Conservation (phyloP, 164 flowering plant species). For the Piper longum region DNA sequence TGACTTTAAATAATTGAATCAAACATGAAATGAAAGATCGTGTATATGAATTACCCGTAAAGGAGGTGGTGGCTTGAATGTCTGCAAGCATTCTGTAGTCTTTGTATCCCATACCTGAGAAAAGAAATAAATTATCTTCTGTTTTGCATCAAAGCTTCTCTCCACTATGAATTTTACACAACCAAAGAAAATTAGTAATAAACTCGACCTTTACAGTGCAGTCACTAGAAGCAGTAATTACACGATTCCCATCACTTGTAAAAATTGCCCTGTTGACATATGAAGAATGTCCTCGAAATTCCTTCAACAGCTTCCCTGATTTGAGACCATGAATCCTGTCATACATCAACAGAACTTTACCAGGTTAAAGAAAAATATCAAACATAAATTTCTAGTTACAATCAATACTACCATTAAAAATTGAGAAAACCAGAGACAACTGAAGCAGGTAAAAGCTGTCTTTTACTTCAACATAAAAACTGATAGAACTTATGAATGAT, state of each 20-base stretch:
- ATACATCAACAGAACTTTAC: not conserved
- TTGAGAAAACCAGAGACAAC: too few relatives aligned
- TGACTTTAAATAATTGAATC: slow-evolving; percentile 1
- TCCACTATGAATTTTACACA: not conserved
- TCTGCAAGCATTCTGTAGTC: slow-evolving; percentile 85
- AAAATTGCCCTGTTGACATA: slow-evolving; percentile 92
- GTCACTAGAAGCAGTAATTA: slow-evolving; percentile 98
- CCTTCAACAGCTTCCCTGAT: slow-evolving; percentile 89
- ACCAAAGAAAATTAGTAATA: not conserved
- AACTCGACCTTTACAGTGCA: slow-evolving; percentile 77
- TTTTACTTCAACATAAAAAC: too few relatives aligned
- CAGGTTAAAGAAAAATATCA: not conserved
- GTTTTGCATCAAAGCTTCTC: too few relatives aligned
- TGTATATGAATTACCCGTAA: slow-evolving; percentile 42
- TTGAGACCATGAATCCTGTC: slow-evolving; percentile 93
- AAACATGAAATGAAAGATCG: slow-evolving; percentile 1
- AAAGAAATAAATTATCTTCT: not conserved
- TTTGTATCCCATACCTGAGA: slow-evolving; percentile 91
- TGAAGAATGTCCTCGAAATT: slow-evolving; percentile 93
- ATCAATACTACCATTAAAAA: not conserved
- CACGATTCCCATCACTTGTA: slow-evolving; percentile 80
- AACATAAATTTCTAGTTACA: not conserved
- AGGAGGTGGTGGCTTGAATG: slow-evolving; percentile 98
- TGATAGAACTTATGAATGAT: too few relatives aligned
- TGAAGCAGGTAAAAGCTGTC: too few relatives aligned